Evolutionary conservation across 2,329 filamentous ascomycete genomes (phyloP), one percentile per base, ranked within the genome.

Genomic region (Colletotrichum scovillei): DNA sequence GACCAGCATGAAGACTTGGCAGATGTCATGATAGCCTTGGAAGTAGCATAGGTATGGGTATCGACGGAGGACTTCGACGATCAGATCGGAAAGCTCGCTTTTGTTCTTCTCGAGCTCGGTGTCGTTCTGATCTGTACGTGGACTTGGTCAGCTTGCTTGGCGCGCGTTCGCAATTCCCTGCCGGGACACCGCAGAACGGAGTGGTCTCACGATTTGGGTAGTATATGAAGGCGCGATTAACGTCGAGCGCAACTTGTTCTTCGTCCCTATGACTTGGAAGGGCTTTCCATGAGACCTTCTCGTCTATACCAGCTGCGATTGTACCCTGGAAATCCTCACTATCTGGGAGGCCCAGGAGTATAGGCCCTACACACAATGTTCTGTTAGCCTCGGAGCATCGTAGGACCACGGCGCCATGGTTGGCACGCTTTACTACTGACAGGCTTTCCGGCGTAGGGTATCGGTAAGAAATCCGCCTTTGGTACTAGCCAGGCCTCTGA

Each of bases 1-100:
- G 12, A 98, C 95, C 16, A 99, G 89, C 53, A 98, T 89, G 73
- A 99, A 89, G 28, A 99, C 97, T 84, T 99, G 97, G 78, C 94
- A 97, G 79, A 99, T 98, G 84, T 99, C 97, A 83, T 99, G 97
- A 82, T 97, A 99, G 81, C 97, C 97, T 85, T 99, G 97, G 82
- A 99, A 99, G 84, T 99, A 99, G 86, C 92, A 95, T 46, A 99
- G 90, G 81, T 92, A 92, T 19, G 95, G 95, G 78, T 97, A 89
- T 42, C 90, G 90, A 66, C 97, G 92, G 58, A 99, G 89, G 16
- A 97, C 91, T 76, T 93, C 89, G 64, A 90, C 90, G 78, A 99
- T 98, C 63, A 99, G 88, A 75, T 91, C 85, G 8, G 92, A 96
- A 2, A 99, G 89, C 79, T 97, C 92, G 67, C 87, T 81, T 80